Conservation (phyloP, 2,329 filamentous ascomycete species). For the Fusarium buharicum region DNA sequence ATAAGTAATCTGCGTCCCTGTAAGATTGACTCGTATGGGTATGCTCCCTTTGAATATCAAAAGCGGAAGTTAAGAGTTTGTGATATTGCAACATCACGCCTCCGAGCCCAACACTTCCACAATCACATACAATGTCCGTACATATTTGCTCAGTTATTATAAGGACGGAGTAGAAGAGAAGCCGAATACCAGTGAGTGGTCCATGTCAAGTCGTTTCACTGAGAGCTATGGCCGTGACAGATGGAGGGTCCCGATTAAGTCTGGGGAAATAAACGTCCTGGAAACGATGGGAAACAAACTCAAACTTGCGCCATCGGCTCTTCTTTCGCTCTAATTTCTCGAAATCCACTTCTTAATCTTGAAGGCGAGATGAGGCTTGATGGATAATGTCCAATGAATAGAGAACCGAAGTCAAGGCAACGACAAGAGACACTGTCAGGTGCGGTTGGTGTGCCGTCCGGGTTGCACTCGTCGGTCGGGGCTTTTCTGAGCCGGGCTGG, state of each 20-base stretch:
- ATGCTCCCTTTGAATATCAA: background rate
- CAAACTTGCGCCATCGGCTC: slow-evolving; percentile 39
- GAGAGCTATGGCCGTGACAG: slow-evolving; percentile 7
- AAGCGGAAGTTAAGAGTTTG: background rate
- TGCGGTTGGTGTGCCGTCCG: slow-evolving; percentile 34
- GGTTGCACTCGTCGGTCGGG: slow-evolving; percentile 38
- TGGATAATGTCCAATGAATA: slow-evolving; percentile 25
- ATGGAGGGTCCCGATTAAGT: slow-evolving; percentile 6
- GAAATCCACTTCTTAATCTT: slow-evolving; percentile 42
- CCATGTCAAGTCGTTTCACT: slow-evolving; percentile 14
- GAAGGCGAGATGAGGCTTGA: slow-evolving; percentile 44
- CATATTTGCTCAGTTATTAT: background rate
- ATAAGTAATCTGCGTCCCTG: slow-evolving; percentile 4
- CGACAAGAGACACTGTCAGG: slow-evolving; percentile 23
- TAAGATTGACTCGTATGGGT: slow-evolving; percentile 7
- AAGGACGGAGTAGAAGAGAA: background rate
- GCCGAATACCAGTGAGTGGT: background rate
- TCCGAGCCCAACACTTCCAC: background rate
- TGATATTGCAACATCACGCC: background rate
- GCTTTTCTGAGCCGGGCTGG: slow-evolving; percentile 38
- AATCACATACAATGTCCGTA: background rate
- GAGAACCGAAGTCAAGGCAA: slow-evolving; percentile 25
- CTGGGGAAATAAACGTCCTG: slow-evolving; percentile 32
- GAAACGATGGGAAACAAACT: slow-evolving; percentile 26
- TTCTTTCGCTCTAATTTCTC: slow-evolving; percentile 44